phyloP scores from a whole-genome alignment of 805 yeast genomes.

The Nakazawaea ernobii region DNA sequence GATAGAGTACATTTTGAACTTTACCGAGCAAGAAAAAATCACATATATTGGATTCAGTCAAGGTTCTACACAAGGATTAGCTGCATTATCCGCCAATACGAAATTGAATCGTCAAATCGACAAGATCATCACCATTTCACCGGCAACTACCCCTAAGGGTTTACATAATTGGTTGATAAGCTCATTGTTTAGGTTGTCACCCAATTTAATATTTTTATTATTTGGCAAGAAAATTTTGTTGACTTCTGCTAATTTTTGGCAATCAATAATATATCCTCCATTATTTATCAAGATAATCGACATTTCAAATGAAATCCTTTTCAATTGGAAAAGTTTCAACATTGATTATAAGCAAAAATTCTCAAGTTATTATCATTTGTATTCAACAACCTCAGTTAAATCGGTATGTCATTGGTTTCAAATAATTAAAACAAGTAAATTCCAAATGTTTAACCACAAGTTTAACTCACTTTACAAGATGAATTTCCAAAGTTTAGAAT shows the following conservation, averaged over 20 bases:
- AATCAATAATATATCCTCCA: conserved; percentile 44
- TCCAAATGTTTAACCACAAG: conserved; percentile 50
- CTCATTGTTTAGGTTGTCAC: conserved; percentile 69
- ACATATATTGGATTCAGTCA: conserved; percentile 87
- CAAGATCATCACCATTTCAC: conserved; percentile 76
- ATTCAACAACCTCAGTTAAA: conserved; percentile 50
- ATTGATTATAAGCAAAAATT: conserved; percentile 38
- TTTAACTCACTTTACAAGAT: conserved; percentile 26
- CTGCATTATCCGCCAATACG: conserved; percentile 64
- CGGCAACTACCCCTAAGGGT: conserved; percentile 91
- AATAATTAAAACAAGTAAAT: conserved; percentile 37
- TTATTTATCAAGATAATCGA: conserved; percentile 42
- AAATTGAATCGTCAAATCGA: conserved; percentile 51
- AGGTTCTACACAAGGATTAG: conserved; percentile 92
- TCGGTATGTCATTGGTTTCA: conserved; percentile 47
- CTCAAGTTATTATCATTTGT: conserved; percentile 45
- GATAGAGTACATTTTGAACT: conserved; percentile 61
- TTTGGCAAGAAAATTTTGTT: conserved; percentile 73
- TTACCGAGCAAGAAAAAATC: conserved; percentile 38
- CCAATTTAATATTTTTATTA: conserved; percentile 59
- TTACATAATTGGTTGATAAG: conserved; percentile 64
- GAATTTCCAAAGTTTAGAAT: conserved; percentile 45
- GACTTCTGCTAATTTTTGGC: conserved; percentile 65
- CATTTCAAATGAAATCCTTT: conserved; percentile 35
- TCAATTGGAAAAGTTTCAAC: conserved; percentile 43